Conservation (phyloP, 2,329 filamentous ascomycete species). For the Penicillium sp. region DNA sequence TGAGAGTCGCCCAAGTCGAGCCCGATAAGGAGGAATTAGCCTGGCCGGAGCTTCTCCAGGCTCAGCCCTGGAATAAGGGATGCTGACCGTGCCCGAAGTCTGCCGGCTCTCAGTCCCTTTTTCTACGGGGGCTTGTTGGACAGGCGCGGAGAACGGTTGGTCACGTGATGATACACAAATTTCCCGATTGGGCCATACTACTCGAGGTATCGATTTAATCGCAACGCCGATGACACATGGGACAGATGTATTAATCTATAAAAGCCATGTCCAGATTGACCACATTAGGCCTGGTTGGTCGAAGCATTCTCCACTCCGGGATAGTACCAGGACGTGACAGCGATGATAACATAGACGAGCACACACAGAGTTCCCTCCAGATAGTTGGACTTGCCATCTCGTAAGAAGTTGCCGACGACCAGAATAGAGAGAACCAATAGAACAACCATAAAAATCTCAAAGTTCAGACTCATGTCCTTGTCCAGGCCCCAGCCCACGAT, state of each 20-base stretch:
- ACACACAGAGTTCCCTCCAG: conserved; percentile 81
- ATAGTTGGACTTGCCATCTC: conserved; percentile 87
- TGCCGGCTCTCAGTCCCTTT: neutral
- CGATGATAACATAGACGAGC: conserved; percentile 61
- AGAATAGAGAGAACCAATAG: conserved; percentile 80
- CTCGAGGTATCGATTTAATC: neutral
- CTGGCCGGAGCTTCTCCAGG: neutral
- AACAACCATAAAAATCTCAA: conserved; percentile 82
- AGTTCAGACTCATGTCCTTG: conserved; percentile 73
- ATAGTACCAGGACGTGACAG: conserved; percentile 61
- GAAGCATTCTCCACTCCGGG: conserved; percentile 47
- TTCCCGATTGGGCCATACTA: conserved; percentile 4
- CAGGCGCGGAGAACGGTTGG: neutral
- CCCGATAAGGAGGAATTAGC: neutral
- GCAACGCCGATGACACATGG: neutral
- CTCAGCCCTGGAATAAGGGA: neutral
- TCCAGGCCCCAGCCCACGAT: conserved; percentile 77
- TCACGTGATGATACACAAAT: conserved; percentile 18
- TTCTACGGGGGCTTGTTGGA: neutral
- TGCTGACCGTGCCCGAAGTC: neutral
- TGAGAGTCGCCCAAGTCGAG: neutral
- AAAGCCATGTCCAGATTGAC: neutral
- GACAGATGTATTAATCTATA: neutral
- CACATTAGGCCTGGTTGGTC: conserved; percentile 16
- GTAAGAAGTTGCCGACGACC: conserved; percentile 80